Percentiles rank a stretch among this genome's conserved stretches.
These are phyloP conservation scores for Plasmodium billcollinsi DNA, from an alignment of 169 alveolate species.

Conservation along the genomic window DNA sequence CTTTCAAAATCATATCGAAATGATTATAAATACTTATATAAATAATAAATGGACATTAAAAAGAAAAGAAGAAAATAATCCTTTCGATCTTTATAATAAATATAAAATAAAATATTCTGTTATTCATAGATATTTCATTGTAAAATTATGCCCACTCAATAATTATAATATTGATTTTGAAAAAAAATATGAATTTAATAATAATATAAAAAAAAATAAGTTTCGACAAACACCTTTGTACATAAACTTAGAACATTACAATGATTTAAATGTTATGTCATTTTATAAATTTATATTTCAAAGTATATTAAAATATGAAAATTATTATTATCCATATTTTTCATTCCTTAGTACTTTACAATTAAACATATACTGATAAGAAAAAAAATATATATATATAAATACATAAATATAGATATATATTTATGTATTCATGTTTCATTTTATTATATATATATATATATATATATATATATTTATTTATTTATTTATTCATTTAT, in stretches of 20 bases:
- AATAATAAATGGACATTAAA: slow-evolving; percentile 32
- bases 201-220: slow-evolving; percentile 17
- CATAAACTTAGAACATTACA: slow-evolving; percentile 17
- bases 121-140: slow-evolving; percentile 47
- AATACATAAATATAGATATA: background rate
- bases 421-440: background rate
- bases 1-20: slow-evolving; percentile 71
- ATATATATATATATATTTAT: too few species aligned
- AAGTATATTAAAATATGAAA: slow-evolving; percentile 39
- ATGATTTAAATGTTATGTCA: slow-evolving; percentile 34
- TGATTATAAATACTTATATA: slow-evolving; percentile 56
- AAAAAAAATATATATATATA: background rate
- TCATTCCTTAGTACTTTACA: slow-evolving; percentile 35
- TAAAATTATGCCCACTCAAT: slow-evolving; percentile 57
- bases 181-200: slow-evolving; percentile 37
- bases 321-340: slow-evolving; percentile 69
- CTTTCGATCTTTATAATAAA: slow-evolving; percentile 34
- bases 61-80: slow-evolving; percentile 6
- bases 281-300: slow-evolving; percentile 61
- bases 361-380: background rate
- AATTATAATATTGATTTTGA: slow-evolving; percentile 66
- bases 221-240: slow-evolving; percentile 53
- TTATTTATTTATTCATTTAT: too few species aligned
- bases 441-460: too few species aligned
- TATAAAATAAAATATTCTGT: slow-evolving; percentile 56